Base-by-base conservation (phyloP, 306 rosid species). In the Citrullus amarus region DNA sequence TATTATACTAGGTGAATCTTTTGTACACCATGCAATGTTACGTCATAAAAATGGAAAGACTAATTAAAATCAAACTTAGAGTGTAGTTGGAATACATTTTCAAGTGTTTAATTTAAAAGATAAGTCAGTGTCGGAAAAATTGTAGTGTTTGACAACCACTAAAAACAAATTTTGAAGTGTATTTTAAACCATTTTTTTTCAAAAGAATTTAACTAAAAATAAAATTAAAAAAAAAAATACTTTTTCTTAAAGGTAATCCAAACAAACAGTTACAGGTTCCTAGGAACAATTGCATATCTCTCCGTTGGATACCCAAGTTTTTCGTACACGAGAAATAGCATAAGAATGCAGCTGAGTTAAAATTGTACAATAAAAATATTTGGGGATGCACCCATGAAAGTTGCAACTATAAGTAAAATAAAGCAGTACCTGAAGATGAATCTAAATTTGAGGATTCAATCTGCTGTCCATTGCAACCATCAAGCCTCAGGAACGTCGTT, bases 231-330 rank as follows among this genome's bases (percentile, higher is more conserved):
- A 25, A 25, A 25, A 25, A 25, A 25, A 25, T 0, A 25, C 28
- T 25, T 25, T 25, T 25, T 25, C 28, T 25, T 25, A 25, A 25
- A 25, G 28, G 28, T 25, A 25, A 25, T 25, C 28, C 28, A 25
- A 25, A 25, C 28, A 25, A 25, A 25, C 28, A 25, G 1, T 25
- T 85, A 95, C 98, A 63, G 88, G 63, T 88, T 95, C 98, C 81
- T 89, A 13, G 98, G 98, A 81, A 95, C 98, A 81, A 95, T 86
- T 10, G 98, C 97, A 83, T 95, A 92, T 91, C 97, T 89, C 87
- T 82, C 92, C 4, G 96, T 83, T 13, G 86, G 98, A 88, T 48
- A 86, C 82, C 82, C 84, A 92, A 13, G 84, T 77, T 86, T 86
- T 92, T 76, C 96, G 97, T 95, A 84, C 71, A 17, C 54, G 30